Percentiles rank a stretch among this genome's conserved stretches.
Conservation (phyloP, 257 asterid genomes). For the Leonotis leonurus region DNA sequence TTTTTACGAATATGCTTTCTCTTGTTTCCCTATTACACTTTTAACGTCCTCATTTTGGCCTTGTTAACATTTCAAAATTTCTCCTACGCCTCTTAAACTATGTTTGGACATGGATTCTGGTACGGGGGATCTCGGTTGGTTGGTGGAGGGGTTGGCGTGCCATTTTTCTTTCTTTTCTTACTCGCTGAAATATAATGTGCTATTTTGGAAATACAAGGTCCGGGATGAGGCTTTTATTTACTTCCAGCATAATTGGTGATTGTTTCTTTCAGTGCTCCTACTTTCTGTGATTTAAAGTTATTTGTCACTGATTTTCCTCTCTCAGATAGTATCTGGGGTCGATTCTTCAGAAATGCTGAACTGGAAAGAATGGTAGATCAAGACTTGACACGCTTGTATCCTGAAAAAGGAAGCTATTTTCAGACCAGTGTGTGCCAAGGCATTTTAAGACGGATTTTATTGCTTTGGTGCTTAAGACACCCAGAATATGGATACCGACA, state of each 20-base stretch:
- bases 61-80: background rate
- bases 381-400: constrained; percentile 91
- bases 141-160: background rate
- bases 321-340: constrained; percentile 98
- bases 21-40: background rate
- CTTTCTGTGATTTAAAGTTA: background rate
- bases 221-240: background rate
- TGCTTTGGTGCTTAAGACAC: constrained; percentile 89
- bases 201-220: background rate
- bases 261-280: background rate
- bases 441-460: constrained; percentile 75
- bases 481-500: constrained; percentile 88
- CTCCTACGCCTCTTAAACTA: background rate
- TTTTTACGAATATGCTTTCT: background rate
- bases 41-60: background rate
- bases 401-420: constrained; percentile 91
- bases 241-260: background rate
- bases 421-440: constrained; percentile 88
- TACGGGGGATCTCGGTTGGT: background rate
- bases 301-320: background rate
- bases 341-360: constrained; percentile 86
- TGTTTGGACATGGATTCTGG: background rate
- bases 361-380: constrained; percentile 93
- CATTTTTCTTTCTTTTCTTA: background rate
- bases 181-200: background rate